Evolutionary conservation across 495 filamentous ascomycete species (phyloP), one percentile per base, ranked within the genome.

Genomic region (Chaetomium tenue): DNA sequence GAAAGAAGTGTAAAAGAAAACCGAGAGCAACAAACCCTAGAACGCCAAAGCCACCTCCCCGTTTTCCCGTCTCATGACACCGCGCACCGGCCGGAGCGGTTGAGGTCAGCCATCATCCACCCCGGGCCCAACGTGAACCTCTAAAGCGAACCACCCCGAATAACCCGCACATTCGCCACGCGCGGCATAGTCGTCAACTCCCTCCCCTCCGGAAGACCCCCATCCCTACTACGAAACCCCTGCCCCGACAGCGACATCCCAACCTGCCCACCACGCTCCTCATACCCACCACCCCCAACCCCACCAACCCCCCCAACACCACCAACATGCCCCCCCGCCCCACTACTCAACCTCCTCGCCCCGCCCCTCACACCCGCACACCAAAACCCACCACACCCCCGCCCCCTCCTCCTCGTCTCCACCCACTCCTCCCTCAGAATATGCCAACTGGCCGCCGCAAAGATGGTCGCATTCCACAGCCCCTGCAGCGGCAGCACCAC

Each of bases 401-500:
- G 2, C 58, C 25, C 46, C 7, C 52, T 16, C 2, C 53, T 11
- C 7, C 26, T 22, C 54, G 59, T 12, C 7, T 48, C 48, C 12
- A 30, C 16, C 9, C 58, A 22, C 66, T 81, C 78, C 15, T 74
- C 70, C 15, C 63, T 68, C 22, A 81, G 56, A 5, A 73, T 61
- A 0, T 23, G 20, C 79, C 76, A 79, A 33, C 71, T 83, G 2
- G 89, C 90, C 6, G 84, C 84, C 50, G 88, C 79, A 73, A 92
- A 95, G 52, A 95, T 91, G 23, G 92, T 74, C 25, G 87, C 84
- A 69, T 94, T 96, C 88, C 90, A 93, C 60, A 93, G 87, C 13
- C 91, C 91, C 71, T 95, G 91, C 0, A 92, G 74, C 0, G 91
- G 91, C n/a, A 95, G 78, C 0, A 95, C 90, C 39, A 92, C 78